Base-by-base conservation (phyloP, 768 basidiomycete species). In the Suillus placidus region DNA sequence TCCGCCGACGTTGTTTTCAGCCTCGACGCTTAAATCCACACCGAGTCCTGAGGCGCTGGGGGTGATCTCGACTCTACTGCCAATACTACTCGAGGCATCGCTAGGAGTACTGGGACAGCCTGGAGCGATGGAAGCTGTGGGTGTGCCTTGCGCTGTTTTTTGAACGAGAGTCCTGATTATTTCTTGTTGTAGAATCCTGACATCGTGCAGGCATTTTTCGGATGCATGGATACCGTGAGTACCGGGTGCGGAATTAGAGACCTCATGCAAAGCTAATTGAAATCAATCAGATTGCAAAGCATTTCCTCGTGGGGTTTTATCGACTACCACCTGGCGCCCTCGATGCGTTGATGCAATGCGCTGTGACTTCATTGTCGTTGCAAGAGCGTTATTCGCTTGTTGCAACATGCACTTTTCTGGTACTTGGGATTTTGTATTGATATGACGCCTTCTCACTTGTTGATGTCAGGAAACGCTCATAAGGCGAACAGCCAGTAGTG, bases 321-420 rank as follows among this genome's bases (percentile, higher is more conserved):
- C 78, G 79, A n/a, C 78, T 94, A 5, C 88, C 91, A 0, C 80
- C 82, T 3, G 87, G 86, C 18, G 80, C 87, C 5, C 82, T 93
- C 43, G 85, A 91, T 71, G 85, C 87, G 0, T 77, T 94, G 63
- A 83, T 95, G 76, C 85, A 87, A 57, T 90, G 91, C 66, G 85
- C 91, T 2, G 82, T 89, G 34, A 81, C 81, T 40, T 85, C 90
- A 5, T 77, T 96, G 20, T 78, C 86, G 2, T 75, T 94, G 26
- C 92, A 93, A 74, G 94, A 96, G 72, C 83, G 93, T 43, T 96
- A 95, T 74, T 93, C 93, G 0, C 81, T 97, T 10, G 91, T 92
- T 2, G 84, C 91, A 1, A 91, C 93, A 4, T 89, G 89, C 69
- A 90, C 85, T 54, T 97, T 96, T 74, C 77, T 97, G 68, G 95